Evolutionary conservation across 176 grass and related monocot genomes (phyloP), one percentile per base, ranked within the genome.

Genomic region (Oryza nivara): DNA sequence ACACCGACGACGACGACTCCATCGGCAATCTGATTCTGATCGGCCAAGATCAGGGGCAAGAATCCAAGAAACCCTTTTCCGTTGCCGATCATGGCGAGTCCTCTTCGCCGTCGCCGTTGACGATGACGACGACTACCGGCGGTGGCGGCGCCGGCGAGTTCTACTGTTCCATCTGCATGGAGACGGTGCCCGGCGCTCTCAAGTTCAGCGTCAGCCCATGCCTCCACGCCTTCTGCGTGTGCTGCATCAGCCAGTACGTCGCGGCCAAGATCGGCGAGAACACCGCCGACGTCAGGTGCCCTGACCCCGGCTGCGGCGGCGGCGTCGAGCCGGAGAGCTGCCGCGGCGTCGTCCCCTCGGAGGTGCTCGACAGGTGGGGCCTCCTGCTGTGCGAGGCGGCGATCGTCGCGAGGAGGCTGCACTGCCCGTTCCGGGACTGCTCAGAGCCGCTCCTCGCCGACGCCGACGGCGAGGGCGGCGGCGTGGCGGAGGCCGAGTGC

Each of bases 361-460:
- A 76, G 15, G 75, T 90, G 1, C 82, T 94, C 26, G 61, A 92
- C 2, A 68, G 84, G 23, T 97, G 95, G 95, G 78, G 79, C 3
- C 3, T 78, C 4, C n/a, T 68, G 1, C 65, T 94, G 30, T 94
- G 88, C 20, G 95, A 94, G 70, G 64, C 34, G 19, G 68, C 87
- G 11, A 14, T 49, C 47, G 47, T 15, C 12, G 47, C 11, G 1
- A 49, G 47, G 47, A 12, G 13, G 47, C 13, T 41, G 6, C 40
- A 41, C 40, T 41, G 40, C 40, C 40, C 7, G 40, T 41, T 41
- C 40, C 40, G 7, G 40, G 7, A 41, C 40, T 41, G 40, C 40
- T 41, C 40, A 7, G 40, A 41, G 40, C 40, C 40, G 40, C 40
- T 41, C 40, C 40, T 41, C 40, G 40, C 40, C 7, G 40, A 41